Evolutionary conservation across 148 eudicot genomes (phyloP), one percentile per base, ranked within the genome.

Genomic region (Hydrangea macrophylla): DNA sequence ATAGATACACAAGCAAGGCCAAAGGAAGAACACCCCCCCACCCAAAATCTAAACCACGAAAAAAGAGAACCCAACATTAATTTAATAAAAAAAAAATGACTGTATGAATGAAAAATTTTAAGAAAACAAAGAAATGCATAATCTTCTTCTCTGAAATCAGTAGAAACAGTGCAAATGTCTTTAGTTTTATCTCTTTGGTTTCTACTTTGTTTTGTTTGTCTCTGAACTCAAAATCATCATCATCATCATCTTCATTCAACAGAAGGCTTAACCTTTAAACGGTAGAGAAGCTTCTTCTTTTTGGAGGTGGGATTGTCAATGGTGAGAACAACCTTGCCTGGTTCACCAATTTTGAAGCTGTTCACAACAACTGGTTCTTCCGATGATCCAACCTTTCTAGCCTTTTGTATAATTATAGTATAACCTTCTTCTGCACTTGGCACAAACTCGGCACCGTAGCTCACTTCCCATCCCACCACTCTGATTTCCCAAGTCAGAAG

Each of bases 401-500:
- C 28, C 61, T 78, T 78, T 35, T 73, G 81, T 37, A 78, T 73
- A 6, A 78, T 78, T 17, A 73, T 27, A 0, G 81, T 73, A 78
- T 78, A 78, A 0, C 62, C 59, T 1, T 70, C 74, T 51, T 73
- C 69, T 0, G 62, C 68, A 33, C 60, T 73, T 12, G 81, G 81
- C 9, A 73, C 81, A 24, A 69, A 78, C 55, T 78, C 78, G 8
- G 81, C 81, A 1, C 81, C 74, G 45, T 73, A 78, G 62, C 68
- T 64, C 63, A 74, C 81, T 25, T 78, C 81, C 78, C 81, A 73
- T 10, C 81, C 81, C 53, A 78, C 54, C 33, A 78, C 81, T 39
- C 78, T 59, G 25, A 60, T 32, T 68, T 78, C 81, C 81, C 81
- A 78, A 1, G 60, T 51, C 63, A 74, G 18, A 9, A 64, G 30